These are phyloP conservation scores for Backusella tarrabulga DNA, from an alignment of 192 early-diverging fungal species.

Conservation along the genomic window DNA sequence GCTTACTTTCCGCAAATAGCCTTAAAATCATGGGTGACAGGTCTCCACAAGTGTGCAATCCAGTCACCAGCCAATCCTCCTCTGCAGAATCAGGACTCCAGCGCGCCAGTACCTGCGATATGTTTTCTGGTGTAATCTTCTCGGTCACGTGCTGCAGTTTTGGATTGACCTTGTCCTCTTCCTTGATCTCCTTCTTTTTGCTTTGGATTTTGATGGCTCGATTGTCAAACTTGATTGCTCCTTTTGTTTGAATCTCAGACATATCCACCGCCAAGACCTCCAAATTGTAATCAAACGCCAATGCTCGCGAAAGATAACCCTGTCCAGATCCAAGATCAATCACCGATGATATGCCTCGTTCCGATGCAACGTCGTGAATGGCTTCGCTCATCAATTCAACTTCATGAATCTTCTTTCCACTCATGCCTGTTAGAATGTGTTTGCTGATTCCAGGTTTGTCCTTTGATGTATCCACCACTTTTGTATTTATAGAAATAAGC, in stretches of 20 bases:
- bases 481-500: neutral
- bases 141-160: constrained; percentile 46
- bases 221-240: constrained; percentile 57
- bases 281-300: constrained; percentile 65
- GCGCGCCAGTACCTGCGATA: constrained; percentile 35
- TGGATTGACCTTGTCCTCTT: constrained; percentile 19
- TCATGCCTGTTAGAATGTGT: constrained; percentile 64
- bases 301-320: constrained; percentile 64
- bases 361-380: constrained; percentile 53
- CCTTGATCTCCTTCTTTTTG: constrained; percentile 21
- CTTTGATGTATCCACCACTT: neutral
- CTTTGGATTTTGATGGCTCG: constrained; percentile 43
- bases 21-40: constrained; percentile 70
- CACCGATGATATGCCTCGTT: constrained; percentile 43
- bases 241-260: constrained; percentile 65
- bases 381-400: constrained; percentile 56
- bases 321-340: constrained; percentile 79
- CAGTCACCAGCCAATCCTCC: constrained; percentile 68
- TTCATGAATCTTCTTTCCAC: constrained; percentile 69
- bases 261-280: constrained; percentile 69
- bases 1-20: constrained; percentile 56
- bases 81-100: constrained; percentile 12
- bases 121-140: constrained; percentile 43
- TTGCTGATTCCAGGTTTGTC: constrained; percentile 39
- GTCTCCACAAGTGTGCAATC: constrained; percentile 86